A percentile compares a stretch with the other conserved stretches of the same genome.
Conservation (phyloP, 2,329 filamentous ascomycete species). For the Botrytis fabae region DNA sequence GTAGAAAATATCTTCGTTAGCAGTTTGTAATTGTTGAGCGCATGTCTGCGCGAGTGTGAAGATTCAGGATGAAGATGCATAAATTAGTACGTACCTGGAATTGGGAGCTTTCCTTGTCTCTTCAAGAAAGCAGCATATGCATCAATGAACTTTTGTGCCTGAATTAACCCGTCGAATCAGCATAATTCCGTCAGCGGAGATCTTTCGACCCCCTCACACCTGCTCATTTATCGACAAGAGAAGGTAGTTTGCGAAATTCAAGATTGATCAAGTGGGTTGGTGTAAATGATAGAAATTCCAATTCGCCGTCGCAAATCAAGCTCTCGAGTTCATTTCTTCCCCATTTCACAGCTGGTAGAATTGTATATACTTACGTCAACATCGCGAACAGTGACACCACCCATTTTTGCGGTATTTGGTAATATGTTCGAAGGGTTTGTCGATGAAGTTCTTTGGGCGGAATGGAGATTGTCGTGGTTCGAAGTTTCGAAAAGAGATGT, state of each 20-base stretch:
- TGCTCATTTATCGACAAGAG: constrained; percentile 51
- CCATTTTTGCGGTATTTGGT: constrained; percentile 66
- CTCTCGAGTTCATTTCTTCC: constrained; percentile 18
- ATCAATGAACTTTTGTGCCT: constrained; percentile 87
- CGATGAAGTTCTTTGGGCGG: constrained; percentile 25
- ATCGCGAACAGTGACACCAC: constrained; percentile 80
- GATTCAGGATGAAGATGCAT: background rate
- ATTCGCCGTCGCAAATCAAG: constrained; percentile 29
- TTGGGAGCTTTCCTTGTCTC: constrained; percentile 89
- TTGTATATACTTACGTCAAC: constrained; percentile 68
- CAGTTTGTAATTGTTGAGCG: constrained; percentile 1
- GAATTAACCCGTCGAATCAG: constrained; percentile 55
- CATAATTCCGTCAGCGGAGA: constrained; percentile 73
- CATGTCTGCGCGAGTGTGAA: background rate
- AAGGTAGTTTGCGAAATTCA: constrained; percentile 31
- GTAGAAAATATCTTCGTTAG: background rate
- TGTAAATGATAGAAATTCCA: constrained; percentile 11
- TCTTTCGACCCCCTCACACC: constrained; percentile 71
- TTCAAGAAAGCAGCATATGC: constrained; percentile 88
- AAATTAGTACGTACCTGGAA: constrained; percentile 68
- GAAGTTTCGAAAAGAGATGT: constrained; percentile 11
- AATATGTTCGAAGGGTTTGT: constrained; percentile 32
- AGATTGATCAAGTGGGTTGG: constrained; percentile 16
- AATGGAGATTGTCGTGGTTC: constrained; percentile 22
- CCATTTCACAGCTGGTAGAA: constrained; percentile 30